phyloP scores from a whole-genome alignment of 805 yeast species.

The Scheffersomyces coipomensis region DNA sequence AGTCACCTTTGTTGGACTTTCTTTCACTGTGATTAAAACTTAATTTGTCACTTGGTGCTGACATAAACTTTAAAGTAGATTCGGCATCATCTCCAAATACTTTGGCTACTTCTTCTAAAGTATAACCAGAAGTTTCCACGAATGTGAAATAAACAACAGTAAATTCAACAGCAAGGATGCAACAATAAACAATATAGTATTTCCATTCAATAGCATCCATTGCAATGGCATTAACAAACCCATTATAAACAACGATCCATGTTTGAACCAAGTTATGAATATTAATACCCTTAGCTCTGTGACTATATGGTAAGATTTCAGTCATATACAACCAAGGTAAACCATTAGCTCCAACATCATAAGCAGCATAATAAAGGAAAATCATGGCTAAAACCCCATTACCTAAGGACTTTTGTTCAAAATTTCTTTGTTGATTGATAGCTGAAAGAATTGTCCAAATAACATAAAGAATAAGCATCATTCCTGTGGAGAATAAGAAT shows the following conservation, averaged over 20 bases:
- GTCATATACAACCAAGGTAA: constrained; percentile 46
- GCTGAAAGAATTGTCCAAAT: constrained; percentile 26
- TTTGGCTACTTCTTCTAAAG: constrained; percentile 43
- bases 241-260: constrained; percentile 20
- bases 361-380: constrained; percentile 19
- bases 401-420: constrained; percentile 10
- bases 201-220: constrained; percentile 44
- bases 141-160: constrained; percentile 28
- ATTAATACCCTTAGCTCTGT: constrained; percentile 42
- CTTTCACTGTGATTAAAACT: constrained; percentile 6
- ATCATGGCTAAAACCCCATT: constrained; percentile 23
- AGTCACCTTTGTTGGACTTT: too few species aligned
- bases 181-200: constrained; percentile 42
- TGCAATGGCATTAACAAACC: constrained; percentile 35
- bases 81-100: constrained; percentile 36
- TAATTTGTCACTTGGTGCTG: constrained; percentile 2
- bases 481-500: constrained; percentile 21
- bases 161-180: constrained; percentile 26
- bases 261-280: constrained; percentile 21
- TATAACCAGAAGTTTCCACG: constrained; percentile 42
- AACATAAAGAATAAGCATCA: constrained; percentile 24
- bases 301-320: constrained; percentile 36
- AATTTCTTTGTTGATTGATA: constrained; percentile 15
- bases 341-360: constrained; percentile 40
- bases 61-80: constrained; percentile 5